Conservation (phyloP, 345 rosid species). For the Hirschfeldia incana region DNA sequence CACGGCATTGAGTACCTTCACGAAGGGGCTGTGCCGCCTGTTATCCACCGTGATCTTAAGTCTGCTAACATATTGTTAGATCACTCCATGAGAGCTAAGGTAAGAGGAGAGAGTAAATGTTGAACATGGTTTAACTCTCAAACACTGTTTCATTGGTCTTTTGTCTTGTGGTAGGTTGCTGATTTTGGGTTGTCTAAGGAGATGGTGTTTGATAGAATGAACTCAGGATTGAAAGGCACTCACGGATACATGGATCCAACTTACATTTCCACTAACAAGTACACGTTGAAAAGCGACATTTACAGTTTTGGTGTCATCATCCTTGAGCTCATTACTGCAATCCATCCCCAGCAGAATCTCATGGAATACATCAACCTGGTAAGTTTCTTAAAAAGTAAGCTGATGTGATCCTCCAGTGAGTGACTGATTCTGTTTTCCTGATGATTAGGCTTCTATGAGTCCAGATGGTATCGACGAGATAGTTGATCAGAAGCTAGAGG, state of each 20-base stretch:
- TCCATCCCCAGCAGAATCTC: slow-evolving; percentile 89
- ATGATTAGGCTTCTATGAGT: slow-evolving; percentile 77
- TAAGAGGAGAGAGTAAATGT: slow-evolving; percentile 26
- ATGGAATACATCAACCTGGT: slow-evolving; percentile 93
- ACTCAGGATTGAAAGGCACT: slow-evolving; percentile 86
- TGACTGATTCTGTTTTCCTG: neutral
- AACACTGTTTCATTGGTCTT: slow-evolving; percentile 1
- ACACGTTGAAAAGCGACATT: slow-evolving; percentile 84
- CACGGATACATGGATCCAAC: slow-evolving; percentile 90
- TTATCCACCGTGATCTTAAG: slow-evolving; percentile 94
- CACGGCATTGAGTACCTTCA: slow-evolving; percentile 95
- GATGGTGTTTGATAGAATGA: slow-evolving; percentile 70
- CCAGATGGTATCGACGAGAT: slow-evolving; percentile 82
- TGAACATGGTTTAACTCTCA: neutral
- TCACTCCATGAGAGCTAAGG: slow-evolving; percentile 89
- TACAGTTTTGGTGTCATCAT: slow-evolving; percentile 91
- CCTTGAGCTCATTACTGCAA: slow-evolving; percentile 89
- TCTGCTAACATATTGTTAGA: slow-evolving; percentile 91
- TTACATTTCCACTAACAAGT: slow-evolving; percentile 77
- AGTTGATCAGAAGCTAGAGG: slow-evolving; percentile 67
- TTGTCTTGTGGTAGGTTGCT: slow-evolving; percentile 60
- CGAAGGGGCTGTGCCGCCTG: slow-evolving; percentile 97
- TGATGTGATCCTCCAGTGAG: neutral
- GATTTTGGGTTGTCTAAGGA: slow-evolving; percentile 95
- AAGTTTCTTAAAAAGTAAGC: slow-evolving; percentile 24